Base-by-base conservation (phyloP, 73 alveolate species). In the Stentor coeruleus region DNA sequence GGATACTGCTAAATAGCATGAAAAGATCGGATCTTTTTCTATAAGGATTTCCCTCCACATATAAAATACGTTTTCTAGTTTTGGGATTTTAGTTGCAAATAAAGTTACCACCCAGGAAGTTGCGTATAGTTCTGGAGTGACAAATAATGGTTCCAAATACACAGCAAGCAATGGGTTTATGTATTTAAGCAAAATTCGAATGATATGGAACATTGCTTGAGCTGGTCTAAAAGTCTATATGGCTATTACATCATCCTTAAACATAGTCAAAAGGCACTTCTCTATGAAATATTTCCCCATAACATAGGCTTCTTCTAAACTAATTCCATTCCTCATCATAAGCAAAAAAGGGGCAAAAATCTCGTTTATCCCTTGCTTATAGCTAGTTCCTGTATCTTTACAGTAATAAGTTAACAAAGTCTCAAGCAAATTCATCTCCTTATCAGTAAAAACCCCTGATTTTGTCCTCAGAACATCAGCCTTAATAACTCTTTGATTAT, bases 301-400 rank as follows among this genome's bases (percentile, higher is more conserved):
- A 66, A 15, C 79, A 66, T 66, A 66, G 33, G 39, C 79, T 33
- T 26, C 79, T 20, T 66, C 40, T 26, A 66, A 33, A 1, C 40
- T 2, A 26, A 26, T 33, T 20, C 39, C 39, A 11, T 66, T 66
- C 37, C 39, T 76, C 58, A 66, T 79, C 74, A 87, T 55, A 86
- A 88, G 74, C 28, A 91, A 41, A 82, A 92, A 81, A 2, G 92
- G 84, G 3, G 92, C 93, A 58, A 89, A 79, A 40, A 92, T 82
- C 85, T 92, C 97, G 74, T 92, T 92, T 59, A 92, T 76, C 0
- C 95, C 95, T 81, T 92, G 95, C 59, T 92, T 92, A 87, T 92
- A 92, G 58, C 42, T 73, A 20, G 89, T 81, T 73, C 84, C 77
- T 81, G 83, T 81, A 1, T 59, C 75, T 74, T 83, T 86, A 74